phyloP scores from a whole-genome alignment of 257 asterid genomes.

The Solanum tarapatanum region DNA sequence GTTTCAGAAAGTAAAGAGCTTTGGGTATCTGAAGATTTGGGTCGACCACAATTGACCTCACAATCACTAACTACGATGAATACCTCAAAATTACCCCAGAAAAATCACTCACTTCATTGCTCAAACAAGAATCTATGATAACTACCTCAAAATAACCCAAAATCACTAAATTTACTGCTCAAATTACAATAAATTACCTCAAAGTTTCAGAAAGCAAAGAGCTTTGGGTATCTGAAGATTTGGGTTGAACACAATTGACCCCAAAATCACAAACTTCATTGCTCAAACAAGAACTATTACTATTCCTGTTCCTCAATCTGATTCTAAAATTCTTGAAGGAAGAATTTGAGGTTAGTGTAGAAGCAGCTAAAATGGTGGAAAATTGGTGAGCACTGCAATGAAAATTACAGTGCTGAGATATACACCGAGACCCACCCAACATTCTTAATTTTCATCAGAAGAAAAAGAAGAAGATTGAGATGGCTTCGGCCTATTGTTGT shows the following conservation, averaged over 20 bases:
- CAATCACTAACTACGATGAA: conserved; percentile 29
- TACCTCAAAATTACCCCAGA: too few species aligned
- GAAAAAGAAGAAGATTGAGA: not conserved
- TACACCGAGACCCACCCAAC: not conserved
- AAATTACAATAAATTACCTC: not conserved
- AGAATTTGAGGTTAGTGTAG: not conserved
- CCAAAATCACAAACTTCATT: conserved; percentile 31
- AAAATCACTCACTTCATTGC: conserved; percentile 27
- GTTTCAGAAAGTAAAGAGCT: not conserved
- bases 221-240: not conserved
- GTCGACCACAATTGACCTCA: not conserved
- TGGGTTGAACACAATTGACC: conserved; percentile 2
- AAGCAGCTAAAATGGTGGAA: not conserved
- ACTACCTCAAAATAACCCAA: not conserved
- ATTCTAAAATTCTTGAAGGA: not conserved
- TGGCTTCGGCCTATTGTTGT: not conserved
- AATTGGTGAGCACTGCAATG: not conserved
- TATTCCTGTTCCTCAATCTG: not conserved
- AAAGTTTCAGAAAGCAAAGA: not conserved
- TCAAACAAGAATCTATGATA: not conserved
- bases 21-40: not conserved
- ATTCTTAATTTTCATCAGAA: not conserved
- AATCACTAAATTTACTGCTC: not conserved
- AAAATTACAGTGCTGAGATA: not conserved
- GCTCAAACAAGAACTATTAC: not conserved